Evolutionary conservation across 345 rosid genomes (phyloP).

Genomic region (Mercurialis annua): DNA sequence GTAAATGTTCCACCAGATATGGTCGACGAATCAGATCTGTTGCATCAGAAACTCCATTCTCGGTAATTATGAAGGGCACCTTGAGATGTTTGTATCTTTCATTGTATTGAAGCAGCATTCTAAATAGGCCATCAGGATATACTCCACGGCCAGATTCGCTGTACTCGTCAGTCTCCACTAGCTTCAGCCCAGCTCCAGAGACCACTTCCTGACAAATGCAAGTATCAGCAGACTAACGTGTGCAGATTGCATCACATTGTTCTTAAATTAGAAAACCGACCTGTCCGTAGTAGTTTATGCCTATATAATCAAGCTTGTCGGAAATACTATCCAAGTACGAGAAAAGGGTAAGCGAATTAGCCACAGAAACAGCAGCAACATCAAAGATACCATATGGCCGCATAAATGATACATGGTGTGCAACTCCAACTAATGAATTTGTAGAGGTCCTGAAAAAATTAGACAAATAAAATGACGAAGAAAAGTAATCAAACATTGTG

Average conservation of each 20-base stretch:
- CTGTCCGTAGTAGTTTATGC: constrained; percentile 97
- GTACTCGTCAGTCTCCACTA: constrained; percentile 88
- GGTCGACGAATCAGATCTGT: constrained; percentile 86
- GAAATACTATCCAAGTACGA: constrained; percentile 72
- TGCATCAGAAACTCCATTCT: constrained; percentile 87
- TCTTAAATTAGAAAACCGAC: constrained; percentile 30
- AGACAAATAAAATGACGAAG: not conserved
- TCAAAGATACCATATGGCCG: constrained; percentile 93
- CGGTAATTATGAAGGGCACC: constrained; percentile 75
- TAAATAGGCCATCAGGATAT: constrained; percentile 89
- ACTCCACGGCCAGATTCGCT: constrained; percentile 98
- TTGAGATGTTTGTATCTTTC: constrained; percentile 79
- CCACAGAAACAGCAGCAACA: constrained; percentile 66
- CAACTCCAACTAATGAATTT: constrained; percentile 61
- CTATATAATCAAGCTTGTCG: constrained; percentile 76
- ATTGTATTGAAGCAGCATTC: constrained; percentile 69
- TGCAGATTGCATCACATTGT: not conserved
- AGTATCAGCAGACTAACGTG: constrained; percentile 9
- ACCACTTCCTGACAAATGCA: constrained; percentile 67
- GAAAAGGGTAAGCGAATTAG: constrained; percentile 69
- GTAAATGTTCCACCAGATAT: constrained; percentile 82
- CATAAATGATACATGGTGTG: constrained; percentile 90
- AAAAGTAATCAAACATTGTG: not conserved
- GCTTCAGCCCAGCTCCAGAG: constrained; percentile 73
- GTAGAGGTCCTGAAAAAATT: constrained; percentile 27